Evolutionary conservation across 768 basidiomycete genomes (phyloP).

Genomic region (Gyrodon lividus): DNA sequence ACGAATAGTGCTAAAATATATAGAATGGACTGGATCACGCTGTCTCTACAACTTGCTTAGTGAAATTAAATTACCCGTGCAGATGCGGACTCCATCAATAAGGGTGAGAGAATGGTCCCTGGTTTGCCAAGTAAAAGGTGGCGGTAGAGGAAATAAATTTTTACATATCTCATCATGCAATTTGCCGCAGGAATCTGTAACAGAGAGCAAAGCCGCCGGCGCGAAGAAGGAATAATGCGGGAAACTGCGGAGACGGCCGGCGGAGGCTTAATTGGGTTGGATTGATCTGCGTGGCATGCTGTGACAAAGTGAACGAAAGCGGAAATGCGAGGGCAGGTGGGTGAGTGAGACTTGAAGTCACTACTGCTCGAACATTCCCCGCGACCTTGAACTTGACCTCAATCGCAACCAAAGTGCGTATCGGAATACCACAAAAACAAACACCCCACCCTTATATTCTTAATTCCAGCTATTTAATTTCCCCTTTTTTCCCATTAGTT

Average conservation of each 20-base stretch:
- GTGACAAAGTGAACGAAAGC: conserved; percentile 18
- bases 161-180: conserved; percentile 8
- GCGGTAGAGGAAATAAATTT: neutral
- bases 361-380: too few relatives aligned
- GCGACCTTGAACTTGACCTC: too few relatives aligned
- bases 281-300: conserved; percentile 25
- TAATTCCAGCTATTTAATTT: conserved; percentile 13
- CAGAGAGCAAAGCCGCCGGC: conserved; percentile 35
- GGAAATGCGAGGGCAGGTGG: conserved; percentile 3
- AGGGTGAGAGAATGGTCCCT: neutral
- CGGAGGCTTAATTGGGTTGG: conserved; percentile 7
- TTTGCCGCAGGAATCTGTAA: conserved; percentile 23
- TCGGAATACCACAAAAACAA: neutral
- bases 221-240: conserved; percentile 22
- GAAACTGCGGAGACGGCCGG: conserved; percentile 29
- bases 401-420: too few relatives aligned
- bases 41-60: too few relatives aligned
- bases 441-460: neutral
- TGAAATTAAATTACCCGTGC: too few relatives aligned
- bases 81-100: too few relatives aligned
- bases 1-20: neutral
- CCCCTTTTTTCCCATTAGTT: conserved; percentile 13
- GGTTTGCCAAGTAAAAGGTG: conserved; percentile 3
- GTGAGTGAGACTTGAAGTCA: too few relatives aligned
- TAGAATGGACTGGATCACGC: too few relatives aligned